Evolutionary conservation across 306 rosid genomes (phyloP).

Genomic region (Ziziphus jujuba): DNA sequence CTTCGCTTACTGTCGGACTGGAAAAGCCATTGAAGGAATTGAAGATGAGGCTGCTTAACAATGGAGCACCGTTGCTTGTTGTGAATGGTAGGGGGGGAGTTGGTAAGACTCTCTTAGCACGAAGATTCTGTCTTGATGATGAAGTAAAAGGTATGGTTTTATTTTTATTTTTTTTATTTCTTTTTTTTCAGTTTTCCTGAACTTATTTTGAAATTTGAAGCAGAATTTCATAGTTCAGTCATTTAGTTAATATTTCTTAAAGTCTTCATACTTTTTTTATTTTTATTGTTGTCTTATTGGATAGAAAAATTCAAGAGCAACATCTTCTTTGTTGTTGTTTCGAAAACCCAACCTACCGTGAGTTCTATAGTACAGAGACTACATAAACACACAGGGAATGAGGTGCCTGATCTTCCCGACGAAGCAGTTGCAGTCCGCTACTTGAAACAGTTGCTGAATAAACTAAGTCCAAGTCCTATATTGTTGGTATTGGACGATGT

Average conservation of each 20-base stretch:
- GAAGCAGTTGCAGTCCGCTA: background rate
- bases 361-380: slow-evolving; percentile 32
- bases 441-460: background rate
- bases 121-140: background rate
- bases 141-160: background rate
- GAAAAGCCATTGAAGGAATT: slow-evolving; percentile 41
- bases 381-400: background rate
- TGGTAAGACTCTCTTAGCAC: background rate
- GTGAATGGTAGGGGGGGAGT: background rate
- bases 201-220: background rate
- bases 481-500: background rate
- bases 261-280: too few species aligned
- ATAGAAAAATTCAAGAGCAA: slow-evolving; percentile 42
- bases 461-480: background rate
- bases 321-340: slow-evolving; percentile 48
- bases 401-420: background rate
- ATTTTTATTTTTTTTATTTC: slow-evolving; percentile 2
- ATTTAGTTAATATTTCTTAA: slow-evolving; percentile 30
- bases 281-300: too few species aligned
- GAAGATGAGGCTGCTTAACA: slow-evolving; percentile 24
- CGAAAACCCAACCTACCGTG: slow-evolving; percentile 33
- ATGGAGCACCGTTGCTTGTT: background rate
- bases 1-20: slow-evolving; percentile 45
- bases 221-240: background rate
- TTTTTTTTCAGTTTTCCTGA: background rate